Base-by-base conservation (phyloP, 805 yeast species). In the Wickerhamomyces canadensis region DNA sequence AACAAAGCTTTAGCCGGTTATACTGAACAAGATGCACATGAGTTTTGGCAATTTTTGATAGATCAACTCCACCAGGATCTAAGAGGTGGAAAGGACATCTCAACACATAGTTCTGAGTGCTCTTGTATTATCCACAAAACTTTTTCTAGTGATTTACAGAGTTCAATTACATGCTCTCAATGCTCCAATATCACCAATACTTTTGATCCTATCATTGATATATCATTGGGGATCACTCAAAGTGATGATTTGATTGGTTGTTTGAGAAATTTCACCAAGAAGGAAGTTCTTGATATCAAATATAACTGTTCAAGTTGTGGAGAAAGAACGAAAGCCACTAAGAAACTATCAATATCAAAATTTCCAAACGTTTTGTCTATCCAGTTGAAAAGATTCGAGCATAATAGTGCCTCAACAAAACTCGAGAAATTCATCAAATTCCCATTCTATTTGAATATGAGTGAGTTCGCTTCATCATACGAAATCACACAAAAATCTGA, bases 11-110 rank as follows among this genome's bases (percentile, higher is more conserved):
- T 93, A 41, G 95, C 97, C 0, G 99, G 99, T 2, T 89, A 89
- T 48, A 83, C 93, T 25, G 97, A 93, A 60, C 99, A 93, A 61
- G 99, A 93, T 58, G 98, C 98, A 0, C 99, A 93, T 61, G 99
- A 93, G 60, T 93, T 91, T 60, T 82, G 95, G 82, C 97, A 93
- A 56, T 89, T 91, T 56, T 54, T 91, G 21, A 68, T 91, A 27
- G 84, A 91, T 59, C 95, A 88, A 60, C 61, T 93, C 39, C 98
- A 93, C 40, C 51, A 54, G 27, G 69, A 62, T 25, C 48, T 59
- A 19, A 47, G 44, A 14, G 47, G 43, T 10, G 42, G 47, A 13
- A 42, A 39, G 26, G 45, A 42, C 22, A 31, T 35, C 10, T 42
- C 36, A 7, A 5, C 41, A 3, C 23, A 32, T 24, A 43, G 44